Percentiles rank a stretch among this genome's conserved stretches.
These are phyloP conservation scores for Cercospora sp. DNA, from an alignment of 2,329 filamentous ascomycete species.

Conservation along the genomic window DNA sequence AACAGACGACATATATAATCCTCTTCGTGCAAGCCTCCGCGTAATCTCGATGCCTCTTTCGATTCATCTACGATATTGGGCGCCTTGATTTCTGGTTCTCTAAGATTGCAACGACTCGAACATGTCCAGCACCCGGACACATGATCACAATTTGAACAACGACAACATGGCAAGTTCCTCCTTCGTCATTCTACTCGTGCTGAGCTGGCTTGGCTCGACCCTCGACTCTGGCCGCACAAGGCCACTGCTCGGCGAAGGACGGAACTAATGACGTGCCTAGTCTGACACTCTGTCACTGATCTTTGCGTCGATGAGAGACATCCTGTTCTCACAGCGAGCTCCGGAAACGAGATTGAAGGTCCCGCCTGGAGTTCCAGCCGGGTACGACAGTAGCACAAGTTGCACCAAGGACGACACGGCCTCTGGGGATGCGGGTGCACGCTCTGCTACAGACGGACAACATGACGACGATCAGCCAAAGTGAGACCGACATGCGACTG, in stretches of 20 bases:
- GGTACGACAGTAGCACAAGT: neutral
- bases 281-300: conserved; percentile 26
- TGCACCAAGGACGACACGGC: neutral
- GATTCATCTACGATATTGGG: neutral
- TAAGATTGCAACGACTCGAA: neutral
- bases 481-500: neutral
- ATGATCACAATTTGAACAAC: neutral
- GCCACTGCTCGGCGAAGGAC: neutral
- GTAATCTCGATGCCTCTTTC: neutral
- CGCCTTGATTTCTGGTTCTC: neutral
- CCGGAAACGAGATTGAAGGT: conserved; percentile 23
- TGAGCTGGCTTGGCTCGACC: neutral
- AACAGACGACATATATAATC: conserved; percentile 7
- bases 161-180: conserved; percentile 2
- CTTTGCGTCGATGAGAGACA: conserved; percentile 26
- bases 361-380: conserved; percentile 19
- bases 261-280: conserved; percentile 6
- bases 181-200: neutral
- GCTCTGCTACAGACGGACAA: neutral
- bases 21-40: neutral
- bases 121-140: neutral
- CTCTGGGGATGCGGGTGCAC: neutral
- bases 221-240: neutral
- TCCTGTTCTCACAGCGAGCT: conserved; percentile 26
- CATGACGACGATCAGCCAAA: neutral